Conservation (phyloP, 768 basidiomycete species). For the Rhizopogon sp. region DNA sequence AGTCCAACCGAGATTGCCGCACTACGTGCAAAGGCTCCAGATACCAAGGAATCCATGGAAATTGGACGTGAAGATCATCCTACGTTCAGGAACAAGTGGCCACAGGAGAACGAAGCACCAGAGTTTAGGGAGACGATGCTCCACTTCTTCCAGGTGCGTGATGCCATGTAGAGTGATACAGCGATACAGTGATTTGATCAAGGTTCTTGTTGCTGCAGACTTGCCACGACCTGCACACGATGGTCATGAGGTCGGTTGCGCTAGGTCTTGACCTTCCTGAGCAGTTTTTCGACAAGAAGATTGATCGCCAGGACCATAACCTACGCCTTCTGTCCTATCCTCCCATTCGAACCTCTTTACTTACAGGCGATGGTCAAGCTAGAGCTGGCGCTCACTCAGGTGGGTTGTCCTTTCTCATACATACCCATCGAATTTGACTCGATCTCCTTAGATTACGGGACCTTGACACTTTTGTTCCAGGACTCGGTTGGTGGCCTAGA, state of each 20-base stretch:
- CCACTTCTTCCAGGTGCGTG: conserved; percentile 62
- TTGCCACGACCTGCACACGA: conserved; percentile 69
- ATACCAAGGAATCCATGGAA: conserved; percentile 84
- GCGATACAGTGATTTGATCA: neutral
- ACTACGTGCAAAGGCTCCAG: conserved; percentile 71
- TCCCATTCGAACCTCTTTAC: conserved; percentile 53
- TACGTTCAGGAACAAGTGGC: conserved; percentile 80
- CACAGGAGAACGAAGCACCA: conserved; percentile 54
- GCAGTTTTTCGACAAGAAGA: conserved; percentile 68
- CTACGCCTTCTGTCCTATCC: conserved; percentile 80
- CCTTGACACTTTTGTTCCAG: conserved; percentile 79
- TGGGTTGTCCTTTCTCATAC: conserved; percentile 12
- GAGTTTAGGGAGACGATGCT: conserved; percentile 71
- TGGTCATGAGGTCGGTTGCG: conserved; percentile 84
- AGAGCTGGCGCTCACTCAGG: conserved; percentile 83
- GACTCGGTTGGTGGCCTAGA: conserved; percentile 81
- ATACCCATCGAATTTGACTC: neutral
- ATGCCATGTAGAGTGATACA: neutral
- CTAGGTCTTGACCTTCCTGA: conserved; percentile 72
- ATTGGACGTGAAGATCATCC: conserved; percentile 83
- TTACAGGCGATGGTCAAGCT: conserved; percentile 63
- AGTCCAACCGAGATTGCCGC: conserved; percentile 69
- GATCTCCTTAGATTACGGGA: conserved; percentile 60
- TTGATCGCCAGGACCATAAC: conserved; percentile 77
- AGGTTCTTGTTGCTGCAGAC: conserved; percentile 34